Evolutionary conservation across 1,139 yeast genomes (phyloP).

Genomic region (Pichia sp.): DNA sequence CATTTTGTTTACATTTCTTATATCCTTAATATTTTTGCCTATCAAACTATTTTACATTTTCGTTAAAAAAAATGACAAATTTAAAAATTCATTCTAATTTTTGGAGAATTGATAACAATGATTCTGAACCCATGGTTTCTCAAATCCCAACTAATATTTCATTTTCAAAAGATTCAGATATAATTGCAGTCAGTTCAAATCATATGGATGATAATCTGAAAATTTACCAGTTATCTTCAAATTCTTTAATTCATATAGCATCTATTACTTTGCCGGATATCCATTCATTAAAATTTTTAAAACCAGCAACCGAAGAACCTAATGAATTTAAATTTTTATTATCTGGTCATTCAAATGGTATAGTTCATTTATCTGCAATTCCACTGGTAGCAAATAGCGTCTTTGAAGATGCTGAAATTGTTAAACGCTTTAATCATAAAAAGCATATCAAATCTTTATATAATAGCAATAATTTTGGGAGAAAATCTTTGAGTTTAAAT

Average conservation of each 20-base stretch:
- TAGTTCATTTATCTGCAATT: conserved; percentile 60
- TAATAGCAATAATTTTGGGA: neutral
- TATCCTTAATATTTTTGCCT: no score
- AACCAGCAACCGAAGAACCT: conserved; percentile 5
- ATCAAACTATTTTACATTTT: no score
- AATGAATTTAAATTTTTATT: conserved; percentile 37
- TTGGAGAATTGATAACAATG: conserved; percentile 46
- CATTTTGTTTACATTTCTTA: no score
- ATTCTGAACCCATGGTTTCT: conserved; percentile 9
- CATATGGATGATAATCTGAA: conserved; percentile 53
- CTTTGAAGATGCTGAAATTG: conserved; percentile 54
- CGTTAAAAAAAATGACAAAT: conserved; percentile 12
- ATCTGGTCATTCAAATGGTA: conserved; percentile 67
- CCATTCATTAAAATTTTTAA: conserved; percentile 36
- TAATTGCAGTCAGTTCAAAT: conserved; percentile 57
- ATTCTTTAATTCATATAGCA: conserved; percentile 59
- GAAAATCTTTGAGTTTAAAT: conserved; percentile 19
- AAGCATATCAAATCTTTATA: conserved; percentile 39
- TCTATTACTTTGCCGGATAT: conserved; percentile 68
- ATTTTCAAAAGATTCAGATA: conserved; percentile 40
- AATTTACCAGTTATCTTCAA: conserved; percentile 42
- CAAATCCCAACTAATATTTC: conserved; percentile 40
- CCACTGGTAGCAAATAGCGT: conserved; percentile 35
- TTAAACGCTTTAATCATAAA: conserved; percentile 68
- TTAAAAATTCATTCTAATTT: conserved; percentile 49